A percentile compares a stretch with the other conserved stretches of the same genome.
Conservation (phyloP, 2,329 filamentous ascomycete genomes). For the Penicillium sp. region DNA sequence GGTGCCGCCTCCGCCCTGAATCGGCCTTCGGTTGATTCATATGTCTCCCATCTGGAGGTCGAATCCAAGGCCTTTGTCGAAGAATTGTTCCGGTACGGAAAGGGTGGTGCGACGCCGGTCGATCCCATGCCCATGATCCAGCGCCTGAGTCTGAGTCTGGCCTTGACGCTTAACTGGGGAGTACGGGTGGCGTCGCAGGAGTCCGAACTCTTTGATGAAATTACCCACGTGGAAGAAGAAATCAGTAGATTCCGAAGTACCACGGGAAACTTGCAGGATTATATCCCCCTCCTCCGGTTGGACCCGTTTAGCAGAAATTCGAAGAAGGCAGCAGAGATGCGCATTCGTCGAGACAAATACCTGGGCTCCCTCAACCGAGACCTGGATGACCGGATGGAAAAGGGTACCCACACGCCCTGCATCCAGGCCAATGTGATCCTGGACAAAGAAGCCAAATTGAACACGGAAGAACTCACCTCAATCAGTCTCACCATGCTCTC, state of each 20-base stretch:
- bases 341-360: slow-evolving; percentile 61
- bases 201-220: slow-evolving; percentile 67
- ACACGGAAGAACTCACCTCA: slow-evolving; percentile 62
- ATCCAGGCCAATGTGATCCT: slow-evolving; percentile 68
- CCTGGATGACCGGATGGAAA: slow-evolving; percentile 61
- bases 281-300: slow-evolving; percentile 69
- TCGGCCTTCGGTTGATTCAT: slow-evolving; percentile 63
- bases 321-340: slow-evolving; percentile 59
- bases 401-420: slow-evolving; percentile 62
- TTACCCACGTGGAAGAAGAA: slow-evolving; percentile 70
- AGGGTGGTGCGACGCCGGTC: slow-evolving; percentile 54
- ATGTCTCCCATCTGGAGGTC: slow-evolving; percentile 62
- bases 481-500: slow-evolving; percentile 70
- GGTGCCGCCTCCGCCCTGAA: slow-evolving; percentile 66
- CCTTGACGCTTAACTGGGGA: slow-evolving; percentile 67
- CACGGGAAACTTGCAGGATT: slow-evolving; percentile 78
- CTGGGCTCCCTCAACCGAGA: slow-evolving; percentile 58
- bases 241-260: slow-evolving; percentile 74
- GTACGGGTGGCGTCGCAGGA: slow-evolving; percentile 60
- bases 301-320: slow-evolving; percentile 64
- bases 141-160: slow-evolving; percentile 61
- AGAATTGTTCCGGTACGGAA: slow-evolving; percentile 60
- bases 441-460: slow-evolving; percentile 63
- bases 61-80: slow-evolving; percentile 64
- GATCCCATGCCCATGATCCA: slow-evolving; percentile 70